phyloP scores from a whole-genome alignment of 2,329 filamentous ascomycete genomes.

The Xylariaceae sp. region DNA sequence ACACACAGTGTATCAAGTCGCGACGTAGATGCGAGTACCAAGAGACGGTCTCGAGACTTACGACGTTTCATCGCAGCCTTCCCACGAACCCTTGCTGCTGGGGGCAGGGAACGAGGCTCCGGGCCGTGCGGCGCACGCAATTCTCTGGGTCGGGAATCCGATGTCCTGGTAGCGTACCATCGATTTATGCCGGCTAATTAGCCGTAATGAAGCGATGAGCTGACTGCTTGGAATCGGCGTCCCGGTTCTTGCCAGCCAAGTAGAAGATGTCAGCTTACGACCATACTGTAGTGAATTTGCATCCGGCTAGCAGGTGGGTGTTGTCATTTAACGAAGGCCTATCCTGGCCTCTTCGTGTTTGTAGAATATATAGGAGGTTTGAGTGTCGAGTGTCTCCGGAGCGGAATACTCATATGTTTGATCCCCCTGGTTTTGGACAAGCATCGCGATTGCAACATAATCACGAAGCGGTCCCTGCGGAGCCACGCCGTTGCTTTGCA shows the following conservation, averaged over 20 bases:
- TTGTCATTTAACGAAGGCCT: neutral
- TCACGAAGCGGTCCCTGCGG: conserved; percentile 9
- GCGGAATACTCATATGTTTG: neutral
- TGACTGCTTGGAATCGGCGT: no score
- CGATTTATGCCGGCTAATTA: neutral
- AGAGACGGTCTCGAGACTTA: conserved; percentile 8
- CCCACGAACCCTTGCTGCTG: neutral
- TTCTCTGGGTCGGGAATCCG: conserved; percentile 6
- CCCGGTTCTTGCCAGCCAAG: no score
- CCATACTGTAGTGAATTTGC: neutral
- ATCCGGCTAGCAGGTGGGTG: neutral
- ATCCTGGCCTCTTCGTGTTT: neutral
- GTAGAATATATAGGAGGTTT: neutral
- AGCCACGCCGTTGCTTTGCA: neutral
- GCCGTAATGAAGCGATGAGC: neutral
- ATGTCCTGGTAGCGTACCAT: conserved; percentile 1
- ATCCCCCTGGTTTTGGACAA: conserved; percentile 3
- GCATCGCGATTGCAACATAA: conserved; percentile 6
- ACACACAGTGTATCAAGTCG: no score
- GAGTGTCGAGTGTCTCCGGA: conserved; percentile 1
- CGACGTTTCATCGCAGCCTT: conserved; percentile 10
- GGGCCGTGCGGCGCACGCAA: neutral
- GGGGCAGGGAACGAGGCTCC: neutral
- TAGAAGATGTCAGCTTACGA: no score
- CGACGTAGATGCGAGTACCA: no score